phyloP scores from a whole-genome alignment of 371 early-diverging fungal species.

The Mucor racemosus region DNA sequence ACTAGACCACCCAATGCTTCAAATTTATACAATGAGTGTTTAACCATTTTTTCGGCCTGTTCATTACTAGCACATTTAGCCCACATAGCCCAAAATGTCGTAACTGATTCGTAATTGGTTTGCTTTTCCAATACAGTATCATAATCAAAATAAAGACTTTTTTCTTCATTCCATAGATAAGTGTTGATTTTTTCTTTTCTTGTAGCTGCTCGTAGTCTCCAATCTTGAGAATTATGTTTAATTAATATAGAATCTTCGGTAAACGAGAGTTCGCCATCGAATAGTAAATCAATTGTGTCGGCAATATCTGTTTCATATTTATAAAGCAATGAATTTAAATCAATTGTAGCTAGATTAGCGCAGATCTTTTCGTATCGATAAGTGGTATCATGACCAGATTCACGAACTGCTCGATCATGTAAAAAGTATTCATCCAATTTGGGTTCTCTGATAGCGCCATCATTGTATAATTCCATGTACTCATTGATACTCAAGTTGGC shows the following conservation, averaged over 20 bases:
- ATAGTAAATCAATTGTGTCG: constrained; percentile 62
- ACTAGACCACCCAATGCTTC: constrained; percentile 87
- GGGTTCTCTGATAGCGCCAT: constrained; percentile 67
- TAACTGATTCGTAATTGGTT: constrained; percentile 69
- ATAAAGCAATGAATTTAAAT: constrained; percentile 87
- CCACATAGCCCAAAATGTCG: constrained; percentile 75
- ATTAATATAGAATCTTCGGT: constrained; percentile 33
- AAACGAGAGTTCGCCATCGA: constrained; percentile 48
- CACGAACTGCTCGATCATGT: constrained; percentile 94
- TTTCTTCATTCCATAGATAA: constrained; percentile 66
- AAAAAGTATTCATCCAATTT: constrained; percentile 90
- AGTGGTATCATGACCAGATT: constrained; percentile 95
- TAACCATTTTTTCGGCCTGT: constrained; percentile 61
- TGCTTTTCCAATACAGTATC: constrained; percentile 51
- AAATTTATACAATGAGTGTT: constrained; percentile 59
- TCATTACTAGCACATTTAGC: constrained; percentile 62
- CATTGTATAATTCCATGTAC: constrained; percentile 67
- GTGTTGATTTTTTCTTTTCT: constrained; percentile 60
- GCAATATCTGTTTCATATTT: constrained; percentile 92
- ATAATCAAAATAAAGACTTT: constrained; percentile 62
- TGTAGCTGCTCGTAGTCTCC: constrained; percentile 46
- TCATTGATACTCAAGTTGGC: constrained; percentile 68
- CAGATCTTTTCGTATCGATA: constrained; percentile 89
- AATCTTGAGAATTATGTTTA: constrained; percentile 40
- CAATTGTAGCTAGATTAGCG: constrained; percentile 88